Base-by-base conservation (phyloP, 768 basidiomycete species). In the Megacollybia marginata region DNA sequence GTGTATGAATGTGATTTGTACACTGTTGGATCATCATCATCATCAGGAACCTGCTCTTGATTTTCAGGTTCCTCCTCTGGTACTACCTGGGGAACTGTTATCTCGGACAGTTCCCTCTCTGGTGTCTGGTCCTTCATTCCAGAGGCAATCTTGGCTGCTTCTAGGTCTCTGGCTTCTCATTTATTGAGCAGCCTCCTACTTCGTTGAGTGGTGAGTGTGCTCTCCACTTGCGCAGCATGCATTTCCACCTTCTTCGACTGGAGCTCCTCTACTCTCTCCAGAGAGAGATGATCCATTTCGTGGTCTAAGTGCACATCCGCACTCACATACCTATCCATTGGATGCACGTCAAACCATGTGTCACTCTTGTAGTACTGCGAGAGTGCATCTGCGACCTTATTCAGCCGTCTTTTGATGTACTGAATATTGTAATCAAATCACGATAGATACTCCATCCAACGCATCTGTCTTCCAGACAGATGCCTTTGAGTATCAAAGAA, bases 401-500 rank as follows among this genome's bases (percentile, higher is more conserved):
- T 53, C 38, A 15, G 15, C 5, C 13, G 15, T 40, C 38, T 8
- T 8, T 40, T 40, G 38, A 40, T 40, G 38, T 40, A 40, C 15
- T 18, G 38, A 40, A 40, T 40, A 40, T 40, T 18, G 18, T 15
- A 40, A 40, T 40, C 38, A 8, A 40, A 40, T 40, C 38, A 8
- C 8, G 38, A 13, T 4, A 40, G 38, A 2, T 40, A 40, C 38
- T 40, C 38, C 38, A 40, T 40, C 38, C 38, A 40, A 5, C 38
- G 5, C 18, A 18, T 18, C 8, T 50, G 59, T 9, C 55, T 48
- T 5, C 16, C 19, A 4, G 50, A 47, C 23, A 51, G 34, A 16
- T 44, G 4, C 5, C 34, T 7, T 23, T 54, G 53, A 2, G 45
- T 58, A 20, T 58, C 53, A 33, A 61, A 57, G 52, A 55, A 58